A percentile compares a stretch with the other conserved stretches of the same genome.
Conservation (phyloP, 2,329 filamentous ascomycete species). For the Arthrobotrys sinensis region DNA sequence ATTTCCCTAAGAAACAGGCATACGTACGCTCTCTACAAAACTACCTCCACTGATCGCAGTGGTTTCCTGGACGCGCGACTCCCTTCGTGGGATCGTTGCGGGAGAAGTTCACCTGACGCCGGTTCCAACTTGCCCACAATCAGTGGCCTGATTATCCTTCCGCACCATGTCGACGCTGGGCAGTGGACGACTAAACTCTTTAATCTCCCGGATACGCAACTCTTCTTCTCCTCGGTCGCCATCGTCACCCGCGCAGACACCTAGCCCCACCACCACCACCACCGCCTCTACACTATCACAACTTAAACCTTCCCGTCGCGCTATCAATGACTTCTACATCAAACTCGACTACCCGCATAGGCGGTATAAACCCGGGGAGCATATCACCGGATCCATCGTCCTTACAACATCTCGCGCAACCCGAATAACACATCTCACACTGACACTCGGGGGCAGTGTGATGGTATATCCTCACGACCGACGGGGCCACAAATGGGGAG, state of each 20-base stretch:
- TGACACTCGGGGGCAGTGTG: slow-evolving; percentile 83
- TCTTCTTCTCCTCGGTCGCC: slow-evolving; percentile 45
- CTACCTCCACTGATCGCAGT: slow-evolving; percentile 29
- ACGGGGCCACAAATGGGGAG: slow-evolving; percentile 69
- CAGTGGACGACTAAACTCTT: slow-evolving; percentile 42
- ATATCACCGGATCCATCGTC: slow-evolving; percentile 80
- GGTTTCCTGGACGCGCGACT: slow-evolving; percentile 50
- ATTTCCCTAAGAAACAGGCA: slow-evolving; percentile 18
- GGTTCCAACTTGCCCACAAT: slow-evolving; percentile 3
- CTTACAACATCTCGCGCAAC: slow-evolving; percentile 81
- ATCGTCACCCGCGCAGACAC: slow-evolving; percentile 24
- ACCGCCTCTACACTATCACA: slow-evolving; percentile 36
- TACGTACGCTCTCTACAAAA: slow-evolving; percentile 19
- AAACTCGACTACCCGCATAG: slow-evolving; percentile 82
- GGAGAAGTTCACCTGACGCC: slow-evolving; percentile 23
- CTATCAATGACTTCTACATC: slow-evolving; percentile 84
- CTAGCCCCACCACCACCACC: slow-evolving; percentile 19
- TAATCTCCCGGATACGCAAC: slow-evolving; percentile 57
- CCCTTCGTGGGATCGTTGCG: slow-evolving; percentile 60
- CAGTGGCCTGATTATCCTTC: slow-evolving; percentile 19
- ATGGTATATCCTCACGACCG: slow-evolving; percentile 80
- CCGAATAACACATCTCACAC: slow-evolving; percentile 83
- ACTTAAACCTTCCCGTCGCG: slow-evolving; percentile 71
- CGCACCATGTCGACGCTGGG: slow-evolving; percentile 46
- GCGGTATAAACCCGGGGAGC: slow-evolving; percentile 81